phyloP scores from a whole-genome alignment of 2,329 filamentous ascomycete species.

The Fusarium sp. region DNA sequence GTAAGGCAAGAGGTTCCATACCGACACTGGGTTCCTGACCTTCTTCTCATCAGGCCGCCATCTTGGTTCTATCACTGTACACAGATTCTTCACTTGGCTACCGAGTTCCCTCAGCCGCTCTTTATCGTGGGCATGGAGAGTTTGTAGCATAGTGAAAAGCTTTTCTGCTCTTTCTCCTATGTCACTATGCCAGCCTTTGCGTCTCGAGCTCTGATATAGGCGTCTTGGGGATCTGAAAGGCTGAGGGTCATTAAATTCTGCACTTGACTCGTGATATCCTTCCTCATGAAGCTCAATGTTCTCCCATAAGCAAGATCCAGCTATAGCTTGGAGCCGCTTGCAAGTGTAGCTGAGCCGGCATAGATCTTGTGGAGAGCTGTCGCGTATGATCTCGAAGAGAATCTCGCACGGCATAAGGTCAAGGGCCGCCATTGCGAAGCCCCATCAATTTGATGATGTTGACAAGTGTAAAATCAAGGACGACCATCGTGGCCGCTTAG shows the following conservation, averaged over 20 bases:
- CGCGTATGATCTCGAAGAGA: conserved; percentile 3
- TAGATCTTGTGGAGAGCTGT: conserved; percentile 8
- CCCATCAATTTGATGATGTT: not conserved
- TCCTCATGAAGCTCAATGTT: conserved; percentile 34
- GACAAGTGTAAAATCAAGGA: accelerated
- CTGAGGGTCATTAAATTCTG: conserved; percentile 17
- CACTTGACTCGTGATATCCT: conserved; percentile 32
- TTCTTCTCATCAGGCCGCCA: not conserved
- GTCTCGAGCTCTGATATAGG: conserved; percentile 1
- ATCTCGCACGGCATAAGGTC: conserved; percentile 2
- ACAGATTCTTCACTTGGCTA: conserved; percentile 21
- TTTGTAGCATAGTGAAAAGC: conserved; percentile 8
- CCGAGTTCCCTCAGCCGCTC: conserved; percentile 1
- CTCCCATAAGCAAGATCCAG: conserved; percentile 12
- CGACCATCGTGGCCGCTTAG: not conserved
- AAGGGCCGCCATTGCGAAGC: not conserved
- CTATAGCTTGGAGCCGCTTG: conserved; percentile 8
- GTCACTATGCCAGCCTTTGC: not conserved
- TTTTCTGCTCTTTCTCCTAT: not conserved
- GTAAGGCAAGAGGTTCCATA: conserved; percentile 31
- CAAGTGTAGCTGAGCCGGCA: conserved; percentile 16
- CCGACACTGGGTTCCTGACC: accelerated
- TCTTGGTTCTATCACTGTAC: conserved; percentile 13
- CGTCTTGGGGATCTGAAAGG: not conserved
- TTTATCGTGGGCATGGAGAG: not conserved